A percentile compares a stretch with the other conserved stretches of the same genome.
These are phyloP conservation scores for Streptanthus diversifolius DNA, from an alignment of 345 rosid species.

Conservation along the genomic window DNA sequence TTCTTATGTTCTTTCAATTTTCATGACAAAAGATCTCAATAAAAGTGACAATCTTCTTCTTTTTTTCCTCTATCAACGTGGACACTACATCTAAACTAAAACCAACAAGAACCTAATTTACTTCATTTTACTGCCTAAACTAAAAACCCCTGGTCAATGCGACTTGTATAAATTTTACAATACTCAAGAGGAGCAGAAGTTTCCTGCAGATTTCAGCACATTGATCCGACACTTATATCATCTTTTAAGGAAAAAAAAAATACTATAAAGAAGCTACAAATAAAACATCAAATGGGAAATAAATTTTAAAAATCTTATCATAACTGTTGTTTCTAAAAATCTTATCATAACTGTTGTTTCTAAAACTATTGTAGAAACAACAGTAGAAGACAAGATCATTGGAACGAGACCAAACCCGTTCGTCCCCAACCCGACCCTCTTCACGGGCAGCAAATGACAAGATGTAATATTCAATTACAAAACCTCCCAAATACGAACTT, in stretches of 20 bases:
- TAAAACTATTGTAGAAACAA: slow-evolving; percentile 8
- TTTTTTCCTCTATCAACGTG: background rate
- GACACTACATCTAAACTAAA: background rate
- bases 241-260: background rate
- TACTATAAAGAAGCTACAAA: background rate
- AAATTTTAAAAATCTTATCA: background rate
- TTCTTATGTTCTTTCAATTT: background rate
- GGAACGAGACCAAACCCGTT: slow-evolving; percentile 16
- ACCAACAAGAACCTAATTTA: no score
- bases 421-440: background rate
- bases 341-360: background rate
- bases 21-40: background rate
- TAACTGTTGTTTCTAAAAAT: background rate
- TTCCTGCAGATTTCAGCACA: background rate
- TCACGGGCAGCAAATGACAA: background rate
- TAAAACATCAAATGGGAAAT: background rate
- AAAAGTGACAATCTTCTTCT: slow-evolving; percentile 7
- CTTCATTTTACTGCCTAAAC: background rate
- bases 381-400: background rate
- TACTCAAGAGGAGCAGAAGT: background rate
- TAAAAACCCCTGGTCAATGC: background rate
- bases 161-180: background rate
- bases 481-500: background rate
- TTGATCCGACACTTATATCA: background rate
- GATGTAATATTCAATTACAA: background rate